Base-by-base conservation (phyloP, 2,329 filamentous ascomycete genomes). In the Sporothrix variecibatus region DNA sequence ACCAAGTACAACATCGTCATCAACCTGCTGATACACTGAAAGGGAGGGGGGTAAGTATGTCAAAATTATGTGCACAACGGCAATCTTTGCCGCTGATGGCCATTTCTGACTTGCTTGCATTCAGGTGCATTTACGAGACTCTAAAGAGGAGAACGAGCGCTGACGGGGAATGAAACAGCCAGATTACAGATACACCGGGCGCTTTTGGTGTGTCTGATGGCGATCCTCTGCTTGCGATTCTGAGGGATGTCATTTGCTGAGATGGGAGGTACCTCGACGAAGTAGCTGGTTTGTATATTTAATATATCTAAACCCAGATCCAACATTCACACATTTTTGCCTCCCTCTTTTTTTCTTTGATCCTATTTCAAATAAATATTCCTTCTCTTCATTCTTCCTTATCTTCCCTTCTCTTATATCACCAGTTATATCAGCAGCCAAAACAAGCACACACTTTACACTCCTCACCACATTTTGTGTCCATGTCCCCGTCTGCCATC, bases 401-500 rank as follows among this genome's bases (percentile, higher is more conserved):
- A 12, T 68, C 31, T 2, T 17, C 20, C 2, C 23, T 3, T 7
- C 58, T 17, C 7, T 72, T 72, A 12, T 40, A 40, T 17, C 34
- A 49, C 26, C n/a, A 60, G 34, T 40, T 53, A 34, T 26, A 31
- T 49, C 2, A 20, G n/a, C 11, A 34, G 51, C 43, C 12, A 38
- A 15, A 15, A 28, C n/a, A 51, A 53, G 12, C 12, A 38, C 17
- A 20, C 15, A n/a, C 40, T 51, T 38, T n/a, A 28, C 28, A 23
- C 26, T 3, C 71, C 58, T 11, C 23, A 17, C 6, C 43, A 51
- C 56, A 46, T 43, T 77, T 74, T 75, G 79, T 82, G 78, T 82
- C 78, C 81, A 91, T 91, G 89, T 86, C 88, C 77, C 89, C 89
- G 76, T 89, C 88, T 77, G 88, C 88, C 75, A 84, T 89, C 79